These are phyloP conservation scores for Tagetes patula DNA, from an alignment of 129 eudicot genomes.

Conservation along the genomic window DNA sequence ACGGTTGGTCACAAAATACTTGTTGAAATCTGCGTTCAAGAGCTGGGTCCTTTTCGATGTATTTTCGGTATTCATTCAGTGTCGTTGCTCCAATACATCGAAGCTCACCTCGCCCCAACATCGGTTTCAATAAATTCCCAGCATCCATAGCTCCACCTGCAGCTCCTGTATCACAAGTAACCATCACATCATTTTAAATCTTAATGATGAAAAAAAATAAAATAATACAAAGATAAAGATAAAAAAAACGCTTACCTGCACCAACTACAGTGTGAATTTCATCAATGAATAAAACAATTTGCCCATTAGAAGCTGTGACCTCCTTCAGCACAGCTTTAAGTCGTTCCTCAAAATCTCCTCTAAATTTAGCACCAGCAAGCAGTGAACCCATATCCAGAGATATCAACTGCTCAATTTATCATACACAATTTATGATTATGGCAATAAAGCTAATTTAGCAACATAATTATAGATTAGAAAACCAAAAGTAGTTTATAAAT, in stretches of 20 bases:
- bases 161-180: conserved; percentile 55
- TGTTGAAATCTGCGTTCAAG: conserved; percentile 92
- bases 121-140: conserved; percentile 85
- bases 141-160: conserved; percentile 96
- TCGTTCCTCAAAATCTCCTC: conserved; percentile 97
- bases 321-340: conserved; percentile 95
- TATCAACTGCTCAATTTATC: conserved; percentile 50
- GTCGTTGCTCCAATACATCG: conserved; percentile 95
- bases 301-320: conserved; percentile 89
- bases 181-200: conserved; percentile 1
- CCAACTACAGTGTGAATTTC: conserved; percentile 98
- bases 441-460: not conserved
- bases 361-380: conserved; percentile 96
- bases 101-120: conserved; percentile 98
- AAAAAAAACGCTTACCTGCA: conserved; percentile 55
- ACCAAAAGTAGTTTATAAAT: not conserved
- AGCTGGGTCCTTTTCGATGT: conserved; percentile 90
- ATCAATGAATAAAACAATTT: conserved; percentile 85
- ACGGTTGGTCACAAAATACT: conserved; percentile 91
- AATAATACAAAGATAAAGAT: not conserved
- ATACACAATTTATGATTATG: not conserved
- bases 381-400: conserved; percentile 95
- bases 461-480: not conserved
- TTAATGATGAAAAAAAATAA: not conserved
- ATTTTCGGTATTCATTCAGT: conserved; percentile 80